Evolutionary conservation across 148 eudicot species (phyloP).

Genomic region (Chenopodium formosanum): DNA sequence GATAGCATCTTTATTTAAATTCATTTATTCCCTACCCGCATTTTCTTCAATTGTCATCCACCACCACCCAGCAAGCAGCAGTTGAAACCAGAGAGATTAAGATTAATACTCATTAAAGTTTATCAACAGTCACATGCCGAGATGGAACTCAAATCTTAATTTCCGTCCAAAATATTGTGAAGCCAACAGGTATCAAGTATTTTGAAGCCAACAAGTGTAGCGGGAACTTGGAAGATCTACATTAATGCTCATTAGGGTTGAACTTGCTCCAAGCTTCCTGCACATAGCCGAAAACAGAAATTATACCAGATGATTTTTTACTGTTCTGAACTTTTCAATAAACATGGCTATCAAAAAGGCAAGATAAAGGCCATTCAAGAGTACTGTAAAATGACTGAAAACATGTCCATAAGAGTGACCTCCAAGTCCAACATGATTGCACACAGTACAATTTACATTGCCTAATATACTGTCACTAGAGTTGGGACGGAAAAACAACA

Average conservation of each 20-base stretch:
- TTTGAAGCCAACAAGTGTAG: background rate
- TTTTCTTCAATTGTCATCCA: background rate
- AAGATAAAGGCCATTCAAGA: background rate
- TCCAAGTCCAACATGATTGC: background rate
- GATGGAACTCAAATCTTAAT: background rate
- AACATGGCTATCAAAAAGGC: background rate
- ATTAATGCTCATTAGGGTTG: constrained; percentile 66
- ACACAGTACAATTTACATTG: background rate
- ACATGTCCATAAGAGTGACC: background rate
- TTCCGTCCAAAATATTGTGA: background rate
- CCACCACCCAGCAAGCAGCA: background rate
- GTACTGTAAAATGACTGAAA: background rate
- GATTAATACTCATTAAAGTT: background rate
- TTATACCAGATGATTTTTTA: background rate
- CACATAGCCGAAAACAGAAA: constrained; percentile 2
- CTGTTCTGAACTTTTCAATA: background rate
- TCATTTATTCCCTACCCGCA: background rate
- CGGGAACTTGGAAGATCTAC: background rate
- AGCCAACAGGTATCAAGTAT: background rate
- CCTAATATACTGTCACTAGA: background rate
- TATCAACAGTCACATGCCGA: background rate
- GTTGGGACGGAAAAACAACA: too few relatives aligned
- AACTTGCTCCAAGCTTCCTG: constrained; percentile 94
- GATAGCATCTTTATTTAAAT: background rate
- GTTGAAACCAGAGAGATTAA: constrained; percentile 2